Base-by-base conservation (phyloP, 208 protist genomes). In the Acanthamoeba lenticulata region DNA sequence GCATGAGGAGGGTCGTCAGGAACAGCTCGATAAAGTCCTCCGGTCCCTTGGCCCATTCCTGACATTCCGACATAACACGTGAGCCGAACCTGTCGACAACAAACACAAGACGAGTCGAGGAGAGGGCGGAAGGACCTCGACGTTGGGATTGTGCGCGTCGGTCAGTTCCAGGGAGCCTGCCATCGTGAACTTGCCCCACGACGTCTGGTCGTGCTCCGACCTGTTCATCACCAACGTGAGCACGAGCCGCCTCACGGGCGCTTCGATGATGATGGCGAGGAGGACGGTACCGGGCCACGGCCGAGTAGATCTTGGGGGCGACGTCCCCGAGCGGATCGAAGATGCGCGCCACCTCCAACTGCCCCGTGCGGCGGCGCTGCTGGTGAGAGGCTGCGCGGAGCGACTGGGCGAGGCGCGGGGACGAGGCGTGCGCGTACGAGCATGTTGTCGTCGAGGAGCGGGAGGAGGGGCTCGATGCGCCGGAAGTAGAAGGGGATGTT, bases 11-110 rank as follows among this genome's bases (percentile, higher is more conserved):
- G 1, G 45, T 60, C 40, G 77, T 86, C 77, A 86, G 19, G 19
- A 86, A 86, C 27, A 86, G 47, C 7, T 86, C 77, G 47, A 86
- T 86, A 19, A 60, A 86, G 45, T 86, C 77, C 19, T 86, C 77
- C 27, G 40, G 45, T 40, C 47, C 77, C n/a, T 60, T 86, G 77
- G 47, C 40, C 47, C 47, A 49, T 36, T 86, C 77, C 47, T 81
- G 36, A n/a, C 2, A n/a, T n/a, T n/a, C n/a, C n/a, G n/a, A n/a
- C 5, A 52, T 5, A 5, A 4, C 19, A 60, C 2, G 52, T 60
- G 17, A 24, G 52, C 52, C 52, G 52, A 13, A 24, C 19, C 21
- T 5, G 52, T 60, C 5, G n/a, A 24, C 19, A 0, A 27, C 1
- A 11, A 17, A 29, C 21, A 52, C 47, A 19, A n/a, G n/a, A n/a